A percentile compares a stretch with the other conserved stretches of the same genome.
Conservation (phyloP, 2,329 filamentous ascomycete genomes). For the Diplodia seriata region DNA sequence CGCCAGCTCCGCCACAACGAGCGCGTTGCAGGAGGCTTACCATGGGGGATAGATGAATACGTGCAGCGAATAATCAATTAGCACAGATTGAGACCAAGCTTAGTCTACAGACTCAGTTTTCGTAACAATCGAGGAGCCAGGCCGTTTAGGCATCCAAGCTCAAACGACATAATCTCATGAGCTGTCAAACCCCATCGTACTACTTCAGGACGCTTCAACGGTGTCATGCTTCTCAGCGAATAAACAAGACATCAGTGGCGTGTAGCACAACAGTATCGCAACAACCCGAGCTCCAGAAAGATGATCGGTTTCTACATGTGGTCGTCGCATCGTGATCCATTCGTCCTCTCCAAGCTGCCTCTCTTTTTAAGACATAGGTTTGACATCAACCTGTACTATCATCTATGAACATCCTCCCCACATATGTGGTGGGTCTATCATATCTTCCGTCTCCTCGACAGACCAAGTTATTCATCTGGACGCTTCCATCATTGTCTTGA, state of each 20-base stretch:
- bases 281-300: not conserved
- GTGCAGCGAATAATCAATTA: too few species aligned
- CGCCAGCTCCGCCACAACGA: not conserved
- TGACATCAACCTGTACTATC: constrained; percentile 2
- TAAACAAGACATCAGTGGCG: not conserved
- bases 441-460: not conserved
- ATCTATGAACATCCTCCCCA: constrained; percentile 22
- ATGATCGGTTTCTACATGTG: constrained; percentile 5
- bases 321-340: constrained; percentile 13
- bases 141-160: not conserved
- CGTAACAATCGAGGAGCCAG: not conserved
- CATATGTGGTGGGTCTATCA: not conserved
- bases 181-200: not conserved
- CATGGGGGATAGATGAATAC: too few species aligned
- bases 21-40: not conserved
- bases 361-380: not conserved
- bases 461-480: not conserved
- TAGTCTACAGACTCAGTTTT: not conserved
- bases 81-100: too few species aligned
- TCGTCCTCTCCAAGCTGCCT: not conserved
- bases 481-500: not conserved
- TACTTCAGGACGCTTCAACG: not conserved
- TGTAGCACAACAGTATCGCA: not conserved
- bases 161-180: not conserved
- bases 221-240: not conserved